A percentile compares a stretch with the other conserved stretches of the same genome.
These are phyloP conservation scores for Flammula alnicola DNA, from an alignment of 1,284 basidiomycete genomes.

Conservation along the genomic window DNA sequence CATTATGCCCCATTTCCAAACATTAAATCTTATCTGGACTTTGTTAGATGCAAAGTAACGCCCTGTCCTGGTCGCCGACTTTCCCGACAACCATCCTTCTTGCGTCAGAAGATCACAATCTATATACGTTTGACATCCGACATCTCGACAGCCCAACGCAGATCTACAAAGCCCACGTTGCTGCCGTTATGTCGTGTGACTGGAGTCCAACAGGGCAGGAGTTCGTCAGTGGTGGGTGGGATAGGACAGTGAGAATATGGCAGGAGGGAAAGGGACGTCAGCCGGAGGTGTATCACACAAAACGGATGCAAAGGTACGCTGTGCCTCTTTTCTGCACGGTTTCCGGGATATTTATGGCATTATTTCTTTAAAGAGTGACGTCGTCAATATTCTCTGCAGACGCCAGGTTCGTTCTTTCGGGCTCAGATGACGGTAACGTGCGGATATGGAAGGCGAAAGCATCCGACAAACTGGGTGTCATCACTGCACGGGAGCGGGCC, in stretches of 20 bases:
- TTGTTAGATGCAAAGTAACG: conserved; percentile 80
- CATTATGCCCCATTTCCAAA: not conserved
- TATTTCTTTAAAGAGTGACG: conserved; percentile 55
- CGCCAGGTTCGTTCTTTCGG: conserved; percentile 90
- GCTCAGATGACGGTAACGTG: conserved; percentile 97
- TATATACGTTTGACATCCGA: conserved; percentile 98
- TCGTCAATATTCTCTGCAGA: conserved; percentile 87
- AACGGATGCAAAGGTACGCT: conserved; percentile 93
- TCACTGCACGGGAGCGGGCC: conserved; percentile 91
- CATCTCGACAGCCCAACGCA: conserved; percentile 85
- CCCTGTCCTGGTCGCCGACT: conserved; percentile 94
- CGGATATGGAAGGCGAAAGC: conserved; percentile 97
- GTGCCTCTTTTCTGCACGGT: not conserved
- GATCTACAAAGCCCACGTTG: conserved; percentile 97
- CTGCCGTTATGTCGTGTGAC: conserved; percentile 92
- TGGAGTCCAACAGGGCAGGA: conserved; percentile 97
- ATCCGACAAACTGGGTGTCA: conserved; percentile 89
- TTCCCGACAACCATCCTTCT: conserved; percentile 91
- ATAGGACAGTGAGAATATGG: conserved; percentile 95
- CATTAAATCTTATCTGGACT: not conserved
- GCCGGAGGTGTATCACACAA: conserved; percentile 96
- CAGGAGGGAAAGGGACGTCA: conserved; percentile 83
- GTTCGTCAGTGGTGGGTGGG: conserved; percentile 96
- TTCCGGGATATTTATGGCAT: conserved; percentile 27
- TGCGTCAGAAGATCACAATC: conserved; percentile 97